These are phyloP conservation scores for Tulasnella sp. DNA, from an alignment of 768 basidiomycete species.

Conservation along the genomic window DNA sequence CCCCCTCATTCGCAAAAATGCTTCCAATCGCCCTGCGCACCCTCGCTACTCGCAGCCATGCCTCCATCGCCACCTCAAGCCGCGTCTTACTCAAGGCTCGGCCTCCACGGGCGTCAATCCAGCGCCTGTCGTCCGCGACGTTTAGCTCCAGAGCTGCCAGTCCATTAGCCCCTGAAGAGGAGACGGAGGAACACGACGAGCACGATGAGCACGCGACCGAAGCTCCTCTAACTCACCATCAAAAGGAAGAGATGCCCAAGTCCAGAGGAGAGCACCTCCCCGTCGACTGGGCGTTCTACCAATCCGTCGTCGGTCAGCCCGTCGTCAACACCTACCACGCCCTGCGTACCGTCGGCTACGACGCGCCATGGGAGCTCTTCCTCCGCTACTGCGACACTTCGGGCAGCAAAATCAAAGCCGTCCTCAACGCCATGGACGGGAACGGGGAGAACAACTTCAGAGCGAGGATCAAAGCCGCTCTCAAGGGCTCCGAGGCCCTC, in stretches of 20 bases:
- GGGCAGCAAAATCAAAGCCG: background rate
- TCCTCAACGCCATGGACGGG: background rate
- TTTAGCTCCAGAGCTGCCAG: background rate
- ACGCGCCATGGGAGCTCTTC: background rate
- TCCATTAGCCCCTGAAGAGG: background rate
- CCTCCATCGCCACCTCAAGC: background rate
- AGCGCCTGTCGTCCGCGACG: background rate
- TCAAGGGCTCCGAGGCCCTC: background rate
- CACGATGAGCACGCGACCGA: background rate
- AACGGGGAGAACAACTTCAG: background rate
- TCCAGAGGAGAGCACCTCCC: background rate
- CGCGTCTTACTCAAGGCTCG: background rate
- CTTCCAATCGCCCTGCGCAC: background rate
- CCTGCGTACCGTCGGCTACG: background rate
- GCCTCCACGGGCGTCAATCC: background rate
- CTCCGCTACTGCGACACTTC: background rate
- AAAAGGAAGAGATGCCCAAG: background rate
- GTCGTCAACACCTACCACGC: background rate
- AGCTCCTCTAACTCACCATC: background rate
- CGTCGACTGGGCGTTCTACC: background rate
- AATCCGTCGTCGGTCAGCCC: background rate
- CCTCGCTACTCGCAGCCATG: background rate
- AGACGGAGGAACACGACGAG: background rate
- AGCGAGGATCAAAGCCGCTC: background rate
- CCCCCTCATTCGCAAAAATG: too few species aligned